A percentile compares a stretch with the other conserved stretches of the same genome.
phyloP scores from a whole-genome alignment of 352 stramenopile species.

The Phytophthora uliginosa region DNA sequence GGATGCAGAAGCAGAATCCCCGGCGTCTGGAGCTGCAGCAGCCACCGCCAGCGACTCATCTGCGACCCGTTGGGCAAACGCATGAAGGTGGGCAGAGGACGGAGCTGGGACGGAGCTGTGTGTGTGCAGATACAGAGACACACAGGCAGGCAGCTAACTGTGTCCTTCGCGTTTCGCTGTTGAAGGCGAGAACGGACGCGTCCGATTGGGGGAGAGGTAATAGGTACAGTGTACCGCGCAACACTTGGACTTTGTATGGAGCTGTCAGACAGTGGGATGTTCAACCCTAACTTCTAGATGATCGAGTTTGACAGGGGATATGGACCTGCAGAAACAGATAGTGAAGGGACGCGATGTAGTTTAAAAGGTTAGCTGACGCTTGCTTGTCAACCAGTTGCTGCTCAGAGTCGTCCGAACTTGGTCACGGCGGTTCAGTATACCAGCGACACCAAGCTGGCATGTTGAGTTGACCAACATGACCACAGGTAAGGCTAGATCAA shows the following conservation, averaged over 20 bases:
- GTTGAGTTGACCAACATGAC: too few species aligned
- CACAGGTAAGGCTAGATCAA: too few species aligned
- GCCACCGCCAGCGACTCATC: conserved; percentile 30
- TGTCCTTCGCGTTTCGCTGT: conserved; percentile 1
- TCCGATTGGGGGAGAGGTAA: not conserved
- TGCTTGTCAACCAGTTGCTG: too few species aligned
- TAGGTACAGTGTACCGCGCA: not conserved
- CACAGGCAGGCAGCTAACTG: not conserved
- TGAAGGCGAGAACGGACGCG: not conserved
- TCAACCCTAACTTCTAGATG: not conserved
- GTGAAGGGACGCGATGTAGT: not conserved
- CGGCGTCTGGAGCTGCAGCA: conserved; percentile 31
- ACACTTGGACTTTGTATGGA: not conserved
- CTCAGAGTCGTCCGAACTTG: too few species aligned
- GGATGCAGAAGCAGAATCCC: conserved; percentile 52
- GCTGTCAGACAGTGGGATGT: not conserved
- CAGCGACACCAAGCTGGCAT: too few species aligned
- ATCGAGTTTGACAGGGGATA: not conserved
- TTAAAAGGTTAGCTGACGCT: too few species aligned
- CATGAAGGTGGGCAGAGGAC: conserved; percentile 8
- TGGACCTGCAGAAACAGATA: not conserved
- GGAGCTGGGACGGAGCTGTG: not conserved
- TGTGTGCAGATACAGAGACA: too few species aligned
- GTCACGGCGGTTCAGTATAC: too few species aligned
- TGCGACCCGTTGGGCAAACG: conserved; percentile 2